These are phyloP conservation scores for Phytophthora citrophthora DNA, from an alignment of 352 stramenopile genomes.

Conservation along the genomic window DNA sequence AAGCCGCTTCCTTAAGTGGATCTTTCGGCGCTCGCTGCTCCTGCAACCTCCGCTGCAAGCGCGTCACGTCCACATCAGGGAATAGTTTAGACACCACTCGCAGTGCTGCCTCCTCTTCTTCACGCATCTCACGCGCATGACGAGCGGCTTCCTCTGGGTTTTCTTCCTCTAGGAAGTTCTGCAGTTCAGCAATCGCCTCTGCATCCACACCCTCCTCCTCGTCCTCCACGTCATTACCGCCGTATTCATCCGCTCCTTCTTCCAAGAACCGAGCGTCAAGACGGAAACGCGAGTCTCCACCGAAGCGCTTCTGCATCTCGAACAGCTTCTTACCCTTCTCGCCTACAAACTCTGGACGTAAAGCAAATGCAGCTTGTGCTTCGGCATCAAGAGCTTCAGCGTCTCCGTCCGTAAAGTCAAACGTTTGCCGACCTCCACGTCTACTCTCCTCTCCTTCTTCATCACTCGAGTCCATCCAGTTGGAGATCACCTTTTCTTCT, in stretches of 20 bases:
- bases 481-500: slow-evolving; percentile 29
- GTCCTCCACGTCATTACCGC: slow-evolving; percentile 49
- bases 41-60: slow-evolving; percentile 58
- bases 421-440: slow-evolving; percentile 32
- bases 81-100: slow-evolving; percentile 67
- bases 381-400: slow-evolving; percentile 17
- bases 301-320: slow-evolving; percentile 84
- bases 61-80: slow-evolving; percentile 70
- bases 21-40: slow-evolving; percentile 55
- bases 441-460: slow-evolving; percentile 41
- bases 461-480: slow-evolving; percentile 70
- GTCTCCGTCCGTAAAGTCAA: slow-evolving; percentile 48
- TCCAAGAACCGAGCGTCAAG: slow-evolving; percentile 82
- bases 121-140: slow-evolving; percentile 49
- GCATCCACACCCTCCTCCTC: slow-evolving; percentile 28
- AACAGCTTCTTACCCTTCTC: slow-evolving; percentile 77
- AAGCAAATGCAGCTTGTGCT: slow-evolving; percentile 49
- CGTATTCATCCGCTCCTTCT: slow-evolving; percentile 66
- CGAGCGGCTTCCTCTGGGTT: slow-evolving; percentile 37
- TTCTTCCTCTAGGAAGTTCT: slow-evolving; percentile 60
- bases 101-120: slow-evolving; percentile 60
- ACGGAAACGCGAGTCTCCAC: slow-evolving; percentile 78
- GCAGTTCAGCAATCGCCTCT: slow-evolving; percentile 38
- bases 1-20: slow-evolving; percentile 74
- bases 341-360: slow-evolving; percentile 78